These are phyloP conservation scores for Aspergillus brasiliensis DNA, from an alignment of 2,329 filamentous ascomycete genomes.

Conservation along the genomic window DNA sequence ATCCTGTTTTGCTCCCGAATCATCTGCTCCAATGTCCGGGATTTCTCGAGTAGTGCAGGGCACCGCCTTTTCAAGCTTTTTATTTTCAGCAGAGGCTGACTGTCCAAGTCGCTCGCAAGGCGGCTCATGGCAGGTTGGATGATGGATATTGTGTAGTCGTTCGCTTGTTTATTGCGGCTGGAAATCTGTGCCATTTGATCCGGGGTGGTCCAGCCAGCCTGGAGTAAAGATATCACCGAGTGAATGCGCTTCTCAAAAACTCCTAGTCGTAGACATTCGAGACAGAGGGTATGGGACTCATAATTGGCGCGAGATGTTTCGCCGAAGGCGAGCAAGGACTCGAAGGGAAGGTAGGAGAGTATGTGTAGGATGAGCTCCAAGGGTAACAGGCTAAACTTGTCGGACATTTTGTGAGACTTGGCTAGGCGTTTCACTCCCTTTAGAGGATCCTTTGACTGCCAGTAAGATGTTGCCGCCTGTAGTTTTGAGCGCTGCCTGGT, in stretches of 20 bases:
- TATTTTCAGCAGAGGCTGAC: neutral
- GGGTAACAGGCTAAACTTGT: conserved; percentile 29
- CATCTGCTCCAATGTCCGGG: conserved; percentile 20
- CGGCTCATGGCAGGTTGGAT: conserved; percentile 11
- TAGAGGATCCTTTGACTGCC: neutral
- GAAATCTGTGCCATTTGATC: conserved; percentile 16
- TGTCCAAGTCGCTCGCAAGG: neutral
- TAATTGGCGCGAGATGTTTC: conserved; percentile 32
- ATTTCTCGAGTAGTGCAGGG: conserved; percentile 1
- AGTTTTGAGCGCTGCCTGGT: neutral
- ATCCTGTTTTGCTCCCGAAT: conserved; percentile 29
- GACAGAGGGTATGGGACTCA: conserved; percentile 29
- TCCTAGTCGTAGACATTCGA: conserved; percentile 34
- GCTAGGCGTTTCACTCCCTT: neutral
- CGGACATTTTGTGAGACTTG: conserved; percentile 13
- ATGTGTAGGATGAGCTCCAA: conserved; percentile 36
- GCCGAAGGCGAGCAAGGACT: conserved; percentile 34
- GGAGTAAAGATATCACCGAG: conserved; percentile 34
- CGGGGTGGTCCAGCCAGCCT: conserved; percentile 26
- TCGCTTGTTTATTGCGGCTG: conserved; percentile 5
- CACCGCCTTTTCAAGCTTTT: conserved; percentile 4
- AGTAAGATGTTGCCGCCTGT: neutral
- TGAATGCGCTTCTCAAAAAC: conserved; percentile 37
- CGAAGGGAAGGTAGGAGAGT: conserved; percentile 32
- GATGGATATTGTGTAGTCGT: conserved; percentile 20